phyloP scores from a whole-genome alignment of 1,284 basidiomycete genomes.

The Papiliotrema laurentii region DNA sequence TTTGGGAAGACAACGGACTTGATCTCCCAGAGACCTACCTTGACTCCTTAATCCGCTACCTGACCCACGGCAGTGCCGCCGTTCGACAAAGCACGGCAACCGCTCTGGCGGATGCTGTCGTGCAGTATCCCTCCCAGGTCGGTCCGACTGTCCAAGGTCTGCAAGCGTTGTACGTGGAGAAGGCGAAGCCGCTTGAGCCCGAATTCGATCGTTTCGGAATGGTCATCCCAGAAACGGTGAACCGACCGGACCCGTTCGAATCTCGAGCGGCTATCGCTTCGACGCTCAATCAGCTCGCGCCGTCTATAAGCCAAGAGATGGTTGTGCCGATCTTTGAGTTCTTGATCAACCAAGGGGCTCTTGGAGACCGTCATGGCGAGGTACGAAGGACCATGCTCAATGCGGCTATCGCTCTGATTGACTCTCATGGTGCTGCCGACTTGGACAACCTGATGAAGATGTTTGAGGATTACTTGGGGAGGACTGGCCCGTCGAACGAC shows the following conservation, averaged over 20 bases:
- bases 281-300: conserved; percentile 67
- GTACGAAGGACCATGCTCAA: conserved; percentile 84
- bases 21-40: conserved; percentile 78
- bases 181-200: conserved; percentile 80
- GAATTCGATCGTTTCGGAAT: conserved; percentile 93
- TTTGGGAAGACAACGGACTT: conserved; percentile 96
- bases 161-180: conserved; percentile 74
- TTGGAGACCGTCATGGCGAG: conserved; percentile 78
- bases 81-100: conserved; percentile 70
- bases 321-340: conserved; percentile 82
- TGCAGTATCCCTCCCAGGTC: conserved; percentile 67
- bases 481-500: conserved; percentile 58
- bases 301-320: conserved; percentile 61
- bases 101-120: conserved; percentile 73
- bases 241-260: conserved; percentile 88
- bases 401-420: conserved; percentile 77
- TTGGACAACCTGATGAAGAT: conserved; percentile 73
- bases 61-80: conserved; percentile 75
- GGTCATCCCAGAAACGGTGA: conserved; percentile 84
- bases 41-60: conserved; percentile 59
- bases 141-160: conserved; percentile 54
- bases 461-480: conserved; percentile 75
- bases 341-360: conserved; percentile 74
- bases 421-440: conserved; percentile 70
- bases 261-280: conserved; percentile 71